These are phyloP conservation scores for Neurospora sp. DNA, from an alignment of 495 filamentous ascomycete genomes.

Conservation along the genomic window DNA sequence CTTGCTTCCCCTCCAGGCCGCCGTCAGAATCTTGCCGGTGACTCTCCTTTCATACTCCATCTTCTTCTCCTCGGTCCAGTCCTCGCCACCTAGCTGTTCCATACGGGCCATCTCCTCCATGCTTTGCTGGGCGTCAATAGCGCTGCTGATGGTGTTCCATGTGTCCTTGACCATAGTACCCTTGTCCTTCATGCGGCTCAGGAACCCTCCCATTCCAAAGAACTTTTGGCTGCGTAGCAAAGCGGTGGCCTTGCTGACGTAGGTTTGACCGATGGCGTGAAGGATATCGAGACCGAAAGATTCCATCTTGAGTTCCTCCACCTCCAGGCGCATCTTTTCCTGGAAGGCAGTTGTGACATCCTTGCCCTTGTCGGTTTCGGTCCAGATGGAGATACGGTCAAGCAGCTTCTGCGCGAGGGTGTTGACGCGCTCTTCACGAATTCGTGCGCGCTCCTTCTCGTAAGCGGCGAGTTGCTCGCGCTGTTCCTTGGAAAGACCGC, in stretches of 20 bases:
- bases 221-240: slow-evolving; percentile 94
- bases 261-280: slow-evolving; percentile 86
- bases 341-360: slow-evolving; percentile 86
- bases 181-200: slow-evolving; percentile 90
- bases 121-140: slow-evolving; percentile 96
- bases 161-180: slow-evolving; percentile 93
- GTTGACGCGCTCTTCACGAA: slow-evolving; percentile 85
- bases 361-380: slow-evolving; percentile 81
- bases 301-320: slow-evolving; percentile 98
- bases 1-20: slow-evolving; percentile 93
- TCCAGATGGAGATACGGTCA: slow-evolving; percentile 90
- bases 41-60: slow-evolving; percentile 91
- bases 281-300: slow-evolving; percentile 95
- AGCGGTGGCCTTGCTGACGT: slow-evolving; percentile 74
- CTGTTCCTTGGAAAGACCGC: slow-evolving; percentile 76
- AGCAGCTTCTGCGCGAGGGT: slow-evolving; percentile 75
- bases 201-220: slow-evolving; percentile 91
- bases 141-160: slow-evolving; percentile 92
- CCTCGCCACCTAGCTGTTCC: slow-evolving; percentile 91
- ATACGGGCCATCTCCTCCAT: slow-evolving; percentile 98
- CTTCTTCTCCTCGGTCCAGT: slow-evolving; percentile 98
- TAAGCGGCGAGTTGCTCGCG: slow-evolving; percentile 79
- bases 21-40: slow-evolving; percentile 97
- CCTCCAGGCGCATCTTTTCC: slow-evolving; percentile 87
- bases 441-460: slow-evolving; percentile 71